Conservation (phyloP, 2,329 filamentous ascomycete species). For the Boeremia exigua region DNA sequence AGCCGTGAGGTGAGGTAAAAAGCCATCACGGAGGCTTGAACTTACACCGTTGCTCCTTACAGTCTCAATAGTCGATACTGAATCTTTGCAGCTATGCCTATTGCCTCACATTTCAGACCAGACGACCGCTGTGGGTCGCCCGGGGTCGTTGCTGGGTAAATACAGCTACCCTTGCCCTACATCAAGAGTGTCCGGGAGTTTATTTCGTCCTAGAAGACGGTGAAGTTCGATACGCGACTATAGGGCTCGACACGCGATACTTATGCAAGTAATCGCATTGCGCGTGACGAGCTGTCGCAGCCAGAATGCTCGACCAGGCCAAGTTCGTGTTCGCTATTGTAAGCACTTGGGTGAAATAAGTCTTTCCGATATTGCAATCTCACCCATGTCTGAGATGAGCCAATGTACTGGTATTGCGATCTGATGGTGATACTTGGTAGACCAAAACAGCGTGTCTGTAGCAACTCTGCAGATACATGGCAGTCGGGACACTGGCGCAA, state of each 20-base stretch:
- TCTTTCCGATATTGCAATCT: neutral
- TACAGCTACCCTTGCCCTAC: no score
- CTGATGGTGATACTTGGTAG: neutral
- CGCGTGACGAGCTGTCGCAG: neutral
- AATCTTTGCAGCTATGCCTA: no score
- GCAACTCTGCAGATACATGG: conserved; percentile 4
- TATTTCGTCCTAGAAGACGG: no score
- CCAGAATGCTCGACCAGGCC: neutral
- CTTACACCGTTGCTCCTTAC: no score
- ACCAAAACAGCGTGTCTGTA: neutral
- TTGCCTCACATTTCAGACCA: no score
- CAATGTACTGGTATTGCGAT: neutral
- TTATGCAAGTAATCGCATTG: conserved; percentile 11
- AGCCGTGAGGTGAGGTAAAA: no score
- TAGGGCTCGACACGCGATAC: neutral
- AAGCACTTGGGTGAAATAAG: conserved; percentile 6
- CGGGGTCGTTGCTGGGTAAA: no score
- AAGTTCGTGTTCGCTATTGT: neutral
- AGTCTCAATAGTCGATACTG: no score
- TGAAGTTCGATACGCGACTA: neutral
- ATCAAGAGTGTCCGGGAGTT: no score
- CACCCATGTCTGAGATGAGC: conserved; percentile 8
- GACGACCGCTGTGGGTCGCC: no score
- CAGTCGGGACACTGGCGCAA: conserved; percentile 2
- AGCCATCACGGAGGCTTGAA: no score